Base-by-base conservation (phyloP, 2,329 filamentous ascomycete genomes). In the Dothistroma septosporum region DNA sequence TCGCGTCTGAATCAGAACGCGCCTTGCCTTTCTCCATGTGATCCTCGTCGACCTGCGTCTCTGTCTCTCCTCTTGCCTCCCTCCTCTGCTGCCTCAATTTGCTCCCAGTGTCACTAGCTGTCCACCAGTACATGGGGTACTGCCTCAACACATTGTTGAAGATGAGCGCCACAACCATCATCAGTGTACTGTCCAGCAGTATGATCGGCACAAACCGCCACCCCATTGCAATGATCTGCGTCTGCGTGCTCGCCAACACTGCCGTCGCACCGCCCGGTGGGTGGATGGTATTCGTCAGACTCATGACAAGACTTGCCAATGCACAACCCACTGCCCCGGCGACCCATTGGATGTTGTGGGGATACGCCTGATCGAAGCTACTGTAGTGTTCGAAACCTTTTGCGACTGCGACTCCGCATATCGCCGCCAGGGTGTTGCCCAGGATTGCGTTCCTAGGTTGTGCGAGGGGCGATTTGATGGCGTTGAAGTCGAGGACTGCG, bases 201-300 rank as follows among this genome's bases (percentile, higher is more conserved):
- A 81, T 73, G 8, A 81, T 62, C 0, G 74, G 73, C 0, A 79
- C 73, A 62, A 76, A 80, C 41, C 72, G 72, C 79, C 79, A 82
- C 2, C 78, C 78, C 73, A 81, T 74, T 0, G 67, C 72, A 14
- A 73, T 76, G 28, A 79, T 73, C 2, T 70, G 66, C 1, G 75
- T 68, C 3, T 76, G 70, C 4, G 76, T 77, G 6, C 75, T 75
- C 0, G 79, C 78, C 24, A 82, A 68, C 1, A 81, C 73, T 1
- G 79, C 79, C 10, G 78, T 80, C 0, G 79, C 79, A 22, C 79
- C 79, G 19, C 79, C 79, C 8, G 79, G 79, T n/a, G 79, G 79
- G 65, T 81, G 79, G 1, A 80, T 74, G 1, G 78, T 80, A 50
- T 77, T 76, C 4, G 79, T 80, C 35, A 79, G 62, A 7, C 77